Evolutionary conservation across 345 rosid species (phyloP), one percentile per base, ranked within the genome.

Genomic region (Anastatica hierochuntica): DNA sequence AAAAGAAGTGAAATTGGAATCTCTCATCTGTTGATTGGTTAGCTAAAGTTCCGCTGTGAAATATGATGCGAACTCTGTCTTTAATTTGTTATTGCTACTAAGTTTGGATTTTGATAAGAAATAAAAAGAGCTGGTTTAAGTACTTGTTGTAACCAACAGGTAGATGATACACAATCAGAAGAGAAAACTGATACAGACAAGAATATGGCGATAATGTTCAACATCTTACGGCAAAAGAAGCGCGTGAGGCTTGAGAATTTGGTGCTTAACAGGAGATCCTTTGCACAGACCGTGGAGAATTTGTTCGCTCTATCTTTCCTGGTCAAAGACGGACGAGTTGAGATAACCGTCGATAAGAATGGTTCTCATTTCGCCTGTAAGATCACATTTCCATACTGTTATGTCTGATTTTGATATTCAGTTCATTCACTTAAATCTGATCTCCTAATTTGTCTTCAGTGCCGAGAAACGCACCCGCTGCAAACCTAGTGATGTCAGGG

Each of bases 271-370:
- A 72, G 95, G 50, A 73, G 55, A 13, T 92, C 86, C 30, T 88
- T 92, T 78, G 88, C 97, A 8, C 97, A 84, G 74, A 85, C 98
- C 0, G 83, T 88, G 19, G 95, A 92, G 69, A 92, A 88, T 66
- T 64, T 88, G 54, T 92, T 92, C 66, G 94, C 95, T 7, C 68
- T 92, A 30, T 92, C 98, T 6, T 88, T 88, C 76, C 71, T 92
- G 27, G 79, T 80, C 39, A 92, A 83, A 76, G 98, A 92, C 44
- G 98, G 98, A 35, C 76, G 98, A 14, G 81, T 74, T 34, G 76
- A 83, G 41, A 79, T 92, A 51, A 31, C 33, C 33, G 69, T 88
- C 39, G 78, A 83, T 43, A 70, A 72, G 17, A 72, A 57, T 35
- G 94, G 95, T 35, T 70, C 73, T 42, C 98, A 92, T 69, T 15